Percentiles rank a stretch among this genome's conserved stretches.
Conservation (phyloP, 768 basidiomycete species). For the Lanmaoa rubissima region DNA sequence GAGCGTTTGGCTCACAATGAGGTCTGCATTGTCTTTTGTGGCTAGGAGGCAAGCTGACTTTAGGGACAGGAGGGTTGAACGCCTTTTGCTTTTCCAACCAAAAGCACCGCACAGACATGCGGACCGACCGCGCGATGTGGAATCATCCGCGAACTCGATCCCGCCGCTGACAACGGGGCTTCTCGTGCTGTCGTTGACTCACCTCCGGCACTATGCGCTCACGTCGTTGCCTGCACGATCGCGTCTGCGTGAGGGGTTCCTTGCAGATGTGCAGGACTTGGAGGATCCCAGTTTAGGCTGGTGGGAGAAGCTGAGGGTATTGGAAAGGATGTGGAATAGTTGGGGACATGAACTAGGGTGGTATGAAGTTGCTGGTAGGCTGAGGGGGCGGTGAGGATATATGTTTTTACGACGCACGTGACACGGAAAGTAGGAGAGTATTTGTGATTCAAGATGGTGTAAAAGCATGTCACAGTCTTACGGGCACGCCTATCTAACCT, state of each 20-base stretch:
- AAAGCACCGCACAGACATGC: slow-evolving; percentile 19
- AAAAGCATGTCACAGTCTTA: slow-evolving; percentile 20
- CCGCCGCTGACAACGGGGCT: slow-evolving; percentile 69
- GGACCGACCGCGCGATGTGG: not conserved
- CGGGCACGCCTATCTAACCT: slow-evolving; percentile 65
- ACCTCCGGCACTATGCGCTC: slow-evolving; percentile 64
- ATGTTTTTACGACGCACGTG: slow-evolving; percentile 7
- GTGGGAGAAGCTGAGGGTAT: slow-evolving; percentile 70
- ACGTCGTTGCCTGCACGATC: slow-evolving; percentile 54
- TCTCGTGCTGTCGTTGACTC: slow-evolving; percentile 66
- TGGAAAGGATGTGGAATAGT: slow-evolving; percentile 86
- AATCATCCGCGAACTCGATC: slow-evolving; percentile 16
- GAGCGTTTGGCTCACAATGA: slow-evolving; percentile 69
- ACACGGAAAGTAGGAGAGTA: not conserved
- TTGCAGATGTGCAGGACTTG: slow-evolving; percentile 81
- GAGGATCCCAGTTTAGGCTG: slow-evolving; percentile 70
- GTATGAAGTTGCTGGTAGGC: slow-evolving; percentile 34
- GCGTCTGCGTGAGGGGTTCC: slow-evolving; percentile 69
- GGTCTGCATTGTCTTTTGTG: slow-evolving; percentile 38
- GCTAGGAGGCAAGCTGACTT: slow-evolving; percentile 5
- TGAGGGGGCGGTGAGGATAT: not conserved
- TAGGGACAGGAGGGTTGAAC: slow-evolving; percentile 57
- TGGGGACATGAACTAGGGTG: slow-evolving; percentile 76
- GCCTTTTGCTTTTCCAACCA: slow-evolving; percentile 56
- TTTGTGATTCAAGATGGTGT: not conserved